A percentile compares a stretch with the other conserved stretches of the same genome.
phyloP scores from a whole-genome alignment of 1,284 basidiomycete genomes.

The Fomitopsis pinicola region DNA sequence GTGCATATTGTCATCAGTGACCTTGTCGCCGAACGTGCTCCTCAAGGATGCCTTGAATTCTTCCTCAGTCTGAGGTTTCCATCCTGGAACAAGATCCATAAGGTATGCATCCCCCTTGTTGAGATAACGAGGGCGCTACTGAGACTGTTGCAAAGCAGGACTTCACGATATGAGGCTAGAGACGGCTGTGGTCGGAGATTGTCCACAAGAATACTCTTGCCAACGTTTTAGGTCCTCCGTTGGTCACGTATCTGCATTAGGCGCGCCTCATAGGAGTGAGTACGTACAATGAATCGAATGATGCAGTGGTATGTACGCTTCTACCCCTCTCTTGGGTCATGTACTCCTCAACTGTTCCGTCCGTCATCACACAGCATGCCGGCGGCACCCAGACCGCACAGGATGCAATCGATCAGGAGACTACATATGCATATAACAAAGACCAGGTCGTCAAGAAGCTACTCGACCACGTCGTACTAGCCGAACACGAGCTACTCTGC shows the following conservation, averaged over 20 bases:
- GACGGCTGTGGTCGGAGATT: not conserved
- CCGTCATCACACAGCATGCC: conserved; percentile 60
- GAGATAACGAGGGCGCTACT: not conserved
- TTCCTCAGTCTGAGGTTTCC: not conserved
- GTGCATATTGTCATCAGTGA: not conserved
- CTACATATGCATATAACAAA: conserved; percentile 72
- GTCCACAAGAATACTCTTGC: too few relatives aligned
- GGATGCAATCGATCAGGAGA: conserved; percentile 75
- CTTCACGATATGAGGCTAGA: not conserved
- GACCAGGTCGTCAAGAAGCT: conserved; percentile 84
- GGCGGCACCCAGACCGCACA: conserved; percentile 82
- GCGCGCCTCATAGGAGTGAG: too few relatives aligned
- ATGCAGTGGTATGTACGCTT: too few relatives aligned
- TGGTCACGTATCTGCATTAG: too few relatives aligned
- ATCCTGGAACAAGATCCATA: not conserved
- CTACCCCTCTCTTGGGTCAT: conserved; percentile 1
- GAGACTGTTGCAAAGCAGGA: not conserved
- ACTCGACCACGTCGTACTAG: conserved; percentile 83
- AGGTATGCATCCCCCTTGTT: not conserved
- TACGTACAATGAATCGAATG: too few relatives aligned
- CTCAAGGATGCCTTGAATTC: not conserved
- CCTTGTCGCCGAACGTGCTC: not conserved
- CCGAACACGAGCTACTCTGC: conserved; percentile 80
- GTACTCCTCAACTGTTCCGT: conserved; percentile 4
- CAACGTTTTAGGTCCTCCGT: too few relatives aligned